Evolutionary conservation across 345 rosid genomes (phyloP).

Genomic region (Rhizophora apiculata): DNA sequence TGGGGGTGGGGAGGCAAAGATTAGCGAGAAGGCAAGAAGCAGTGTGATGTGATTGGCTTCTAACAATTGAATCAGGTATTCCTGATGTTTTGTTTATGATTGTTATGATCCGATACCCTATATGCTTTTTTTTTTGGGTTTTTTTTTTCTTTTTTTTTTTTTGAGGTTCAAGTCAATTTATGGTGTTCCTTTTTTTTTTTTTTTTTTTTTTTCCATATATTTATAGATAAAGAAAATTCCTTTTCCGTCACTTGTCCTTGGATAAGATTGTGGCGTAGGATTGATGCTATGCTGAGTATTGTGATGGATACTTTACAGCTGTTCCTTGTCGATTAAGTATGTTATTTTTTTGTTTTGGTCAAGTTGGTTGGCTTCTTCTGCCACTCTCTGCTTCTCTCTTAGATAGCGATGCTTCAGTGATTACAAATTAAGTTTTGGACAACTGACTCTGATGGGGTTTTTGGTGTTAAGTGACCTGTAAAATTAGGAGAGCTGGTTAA

Average conservation of each 20-base stretch:
- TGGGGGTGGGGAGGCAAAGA: no score
- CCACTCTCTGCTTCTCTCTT: slow-evolving; percentile 32
- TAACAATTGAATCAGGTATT: not conserved
- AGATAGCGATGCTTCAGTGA: slow-evolving; percentile 25
- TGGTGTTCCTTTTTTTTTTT: no score
- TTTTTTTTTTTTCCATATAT: slow-evolving; percentile 11
- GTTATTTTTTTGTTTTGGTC: slow-evolving; percentile 20
- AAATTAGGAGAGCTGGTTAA: not conserved
- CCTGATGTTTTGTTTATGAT: not conserved
- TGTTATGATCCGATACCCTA: no score
- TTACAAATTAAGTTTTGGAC: not conserved
- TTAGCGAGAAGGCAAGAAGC: no score
- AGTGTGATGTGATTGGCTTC: no score
- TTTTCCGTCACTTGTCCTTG: slow-evolving; percentile 18
- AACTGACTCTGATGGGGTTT: no score
- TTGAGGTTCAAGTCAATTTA: no score
- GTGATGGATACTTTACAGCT: slow-evolving; percentile 29
- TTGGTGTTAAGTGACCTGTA: no score
- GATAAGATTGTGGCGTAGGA: slow-evolving; percentile 49
- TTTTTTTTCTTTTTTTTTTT: no score
- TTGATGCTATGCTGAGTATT: slow-evolving; percentile 34
- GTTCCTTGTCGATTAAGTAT: slow-evolving; percentile 33
- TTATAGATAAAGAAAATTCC: slow-evolving; percentile 7
- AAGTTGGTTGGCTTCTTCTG: slow-evolving; percentile 41
- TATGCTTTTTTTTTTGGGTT: no score